These are phyloP conservation scores for Neurospora sp. DNA, from an alignment of 495 filamentous ascomycete genomes.

Conservation along the genomic window DNA sequence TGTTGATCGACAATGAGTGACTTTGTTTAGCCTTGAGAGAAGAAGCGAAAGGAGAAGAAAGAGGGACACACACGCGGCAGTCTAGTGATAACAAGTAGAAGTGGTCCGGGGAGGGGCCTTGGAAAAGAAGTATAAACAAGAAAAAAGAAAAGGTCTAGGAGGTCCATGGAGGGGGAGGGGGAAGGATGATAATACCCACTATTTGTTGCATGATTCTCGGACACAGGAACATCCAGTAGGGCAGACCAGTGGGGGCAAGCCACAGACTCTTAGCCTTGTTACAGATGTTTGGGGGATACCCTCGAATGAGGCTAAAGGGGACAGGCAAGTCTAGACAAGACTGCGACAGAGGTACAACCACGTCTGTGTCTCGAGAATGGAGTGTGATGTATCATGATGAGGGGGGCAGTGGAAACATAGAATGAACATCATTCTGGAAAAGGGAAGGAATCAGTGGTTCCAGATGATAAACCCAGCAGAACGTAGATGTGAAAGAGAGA, in stretches of 20 bases:
- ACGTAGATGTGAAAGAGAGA: neutral
- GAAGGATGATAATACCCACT: slow-evolving; percentile 27
- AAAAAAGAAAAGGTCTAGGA: slow-evolving; percentile 17
- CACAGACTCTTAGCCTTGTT: slow-evolving; percentile 26
- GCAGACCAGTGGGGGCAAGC: slow-evolving; percentile 19
- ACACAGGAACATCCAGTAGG: slow-evolving; percentile 25
- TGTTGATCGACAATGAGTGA: slow-evolving; percentile 47
- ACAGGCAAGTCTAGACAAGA: neutral
- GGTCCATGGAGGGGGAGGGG: slow-evolving; percentile 21
- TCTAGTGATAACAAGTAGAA: slow-evolving; percentile 30
- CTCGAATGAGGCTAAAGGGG: slow-evolving; percentile 9
- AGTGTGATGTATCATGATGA: slow-evolving; percentile 1
- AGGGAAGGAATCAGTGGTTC: neutral
- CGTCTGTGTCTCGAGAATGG: slow-evolving; percentile 12
- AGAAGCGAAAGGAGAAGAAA: slow-evolving; percentile 34
- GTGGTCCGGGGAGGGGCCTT: slow-evolving; percentile 30
- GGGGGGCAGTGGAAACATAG: neutral
- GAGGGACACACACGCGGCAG: slow-evolving; percentile 36
- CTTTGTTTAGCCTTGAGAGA: slow-evolving; percentile 36
- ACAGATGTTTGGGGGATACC: slow-evolving; percentile 27
- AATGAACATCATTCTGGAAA: slow-evolving; percentile 6
- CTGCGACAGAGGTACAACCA: slow-evolving; percentile 1
- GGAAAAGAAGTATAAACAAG: slow-evolving; percentile 30
- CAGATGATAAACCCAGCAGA: neutral
- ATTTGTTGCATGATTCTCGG: slow-evolving; percentile 27